Evolutionary conservation across 306 rosid genomes (phyloP).

Genomic region (Echinosophora koreensis): DNA sequence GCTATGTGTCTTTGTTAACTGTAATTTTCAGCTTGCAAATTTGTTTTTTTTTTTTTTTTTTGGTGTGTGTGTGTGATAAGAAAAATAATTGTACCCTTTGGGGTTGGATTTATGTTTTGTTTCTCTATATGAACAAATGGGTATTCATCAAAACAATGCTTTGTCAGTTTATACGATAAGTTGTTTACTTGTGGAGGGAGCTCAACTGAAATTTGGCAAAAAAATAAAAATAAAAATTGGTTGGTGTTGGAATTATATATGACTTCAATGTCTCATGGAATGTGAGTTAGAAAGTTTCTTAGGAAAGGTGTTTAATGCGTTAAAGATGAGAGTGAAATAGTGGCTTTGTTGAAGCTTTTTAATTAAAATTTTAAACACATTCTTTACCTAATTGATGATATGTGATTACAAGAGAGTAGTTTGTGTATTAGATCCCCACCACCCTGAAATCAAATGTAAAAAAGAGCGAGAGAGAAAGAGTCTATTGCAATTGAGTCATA

Average conservation of each 20-base stretch:
- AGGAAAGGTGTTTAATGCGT: neutral
- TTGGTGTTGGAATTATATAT: neutral
- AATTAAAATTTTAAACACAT: neutral
- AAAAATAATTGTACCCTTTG: neutral
- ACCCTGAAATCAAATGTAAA: neutral
- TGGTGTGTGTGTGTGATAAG: neutral
- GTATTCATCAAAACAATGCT: too few species aligned
- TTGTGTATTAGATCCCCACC: neutral
- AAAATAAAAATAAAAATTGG: neutral
- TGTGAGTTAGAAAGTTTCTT: neutral
- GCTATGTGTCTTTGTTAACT: neutral
- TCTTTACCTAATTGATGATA: neutral
- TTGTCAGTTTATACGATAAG: neutral
- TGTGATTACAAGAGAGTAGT: neutral
- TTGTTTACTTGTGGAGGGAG: neutral
- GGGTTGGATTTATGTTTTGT: neutral
- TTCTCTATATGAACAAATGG: neutral
- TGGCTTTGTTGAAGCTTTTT: constrained; percentile 8
- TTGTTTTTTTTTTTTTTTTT: constrained; percentile 2
- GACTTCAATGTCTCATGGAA: neutral
- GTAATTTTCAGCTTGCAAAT: constrained; percentile 34
- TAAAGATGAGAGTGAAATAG: constrained; percentile 1
- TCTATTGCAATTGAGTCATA: neutral
- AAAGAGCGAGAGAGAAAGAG: neutral
- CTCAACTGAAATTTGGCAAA: neutral